These are phyloP conservation scores for Thalassiosira hispida DNA, from an alignment of 352 stramenopile species.

Conservation along the genomic window DNA sequence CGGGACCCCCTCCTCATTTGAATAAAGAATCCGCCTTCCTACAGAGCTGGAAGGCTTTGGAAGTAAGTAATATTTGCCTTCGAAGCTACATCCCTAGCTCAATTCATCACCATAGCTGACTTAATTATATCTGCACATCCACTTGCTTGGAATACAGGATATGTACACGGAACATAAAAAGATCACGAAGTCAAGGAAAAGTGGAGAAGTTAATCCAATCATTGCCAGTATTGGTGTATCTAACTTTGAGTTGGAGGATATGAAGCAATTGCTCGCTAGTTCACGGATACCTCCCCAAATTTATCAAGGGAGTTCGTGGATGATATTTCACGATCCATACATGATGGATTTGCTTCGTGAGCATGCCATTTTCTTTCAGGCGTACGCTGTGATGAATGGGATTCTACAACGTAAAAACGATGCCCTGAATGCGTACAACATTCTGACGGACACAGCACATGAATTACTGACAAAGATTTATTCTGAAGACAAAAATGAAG, in stretches of 20 bases:
- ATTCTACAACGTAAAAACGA: conserved; percentile 45
- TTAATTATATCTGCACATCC: neutral
- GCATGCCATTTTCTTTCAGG: conserved; percentile 71
- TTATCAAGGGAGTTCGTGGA: conserved; percentile 77
- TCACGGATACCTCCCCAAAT: conserved; percentile 68
- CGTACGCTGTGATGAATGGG: conserved; percentile 76
- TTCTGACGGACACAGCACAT: conserved; percentile 34
- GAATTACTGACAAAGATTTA: conserved; percentile 35
- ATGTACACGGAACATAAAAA: conserved; percentile 45
- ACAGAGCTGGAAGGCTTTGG: conserved; percentile 78
- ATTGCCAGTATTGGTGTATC: conserved; percentile 83
- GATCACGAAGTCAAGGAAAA: conserved; percentile 12
- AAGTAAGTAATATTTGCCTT: conserved; percentile 46
- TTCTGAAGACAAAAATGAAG: conserved; percentile 16
- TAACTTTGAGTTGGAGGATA: conserved; percentile 83
- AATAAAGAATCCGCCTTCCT: conserved; percentile 77
- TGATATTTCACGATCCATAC: conserved; percentile 71
- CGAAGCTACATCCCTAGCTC: neutral
- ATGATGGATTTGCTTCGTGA: conserved; percentile 66
- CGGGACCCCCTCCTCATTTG: conserved; percentile 72
- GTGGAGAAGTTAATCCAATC: conserved; percentile 9
- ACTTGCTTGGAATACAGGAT: conserved; percentile 16
- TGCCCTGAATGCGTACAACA: conserved; percentile 59
- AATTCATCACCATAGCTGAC: neutral
- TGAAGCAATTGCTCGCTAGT: conserved; percentile 59